Base-by-base conservation (phyloP, 2,329 filamentous ascomycete species). In the Botrytis medusae region DNA sequence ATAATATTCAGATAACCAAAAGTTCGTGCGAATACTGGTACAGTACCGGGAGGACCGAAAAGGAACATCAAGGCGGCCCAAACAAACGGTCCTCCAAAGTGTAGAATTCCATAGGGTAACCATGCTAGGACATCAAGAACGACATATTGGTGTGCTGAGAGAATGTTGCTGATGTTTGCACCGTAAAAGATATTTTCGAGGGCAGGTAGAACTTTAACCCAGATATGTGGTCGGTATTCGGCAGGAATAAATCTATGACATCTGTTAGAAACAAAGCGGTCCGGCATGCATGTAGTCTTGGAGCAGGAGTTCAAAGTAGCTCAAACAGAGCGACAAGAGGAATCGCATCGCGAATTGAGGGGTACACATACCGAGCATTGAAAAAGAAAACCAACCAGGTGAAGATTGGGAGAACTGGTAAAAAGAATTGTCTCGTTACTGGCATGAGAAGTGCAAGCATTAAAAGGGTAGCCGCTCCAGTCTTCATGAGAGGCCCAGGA, bases 171-270 rank as follows among this genome's bases (percentile, higher is more conserved):
- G 73, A 98, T 87, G 83, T 98, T 98, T 76, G 95, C 94, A 78
- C 95, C 95, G 81, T 98, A 98, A 48, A 98, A 87, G 75, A 98
- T 96, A 83, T 98, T 98, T 84, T 98, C 95, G 76, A 98, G 89
- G 29, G 95, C 94, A 7, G 95, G 95, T 51, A 98, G 88, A 42
- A 98, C 94, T 80, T 95, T 94, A 77, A 98, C 95, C 93, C 94
- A 97, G 79, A 98, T 98, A 75, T 94, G 92, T 74, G 95, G 95
- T 77, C 95, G 91, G 85, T 94, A 96, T 80, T 95, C 92, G 77
- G 90, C 89, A 54, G 94, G 92, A 78, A 98, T 95, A 84, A 97
- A 98, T 80, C 94, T 97, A 80, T 71, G 61, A n/a, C 40, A 32
- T 32, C 16, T 7, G 44, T 71, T 71, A 71, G 69, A 70, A 63